Evolutionary conservation across 345 rosid species (phyloP).

Genomic region (Litchi chinensis): DNA sequence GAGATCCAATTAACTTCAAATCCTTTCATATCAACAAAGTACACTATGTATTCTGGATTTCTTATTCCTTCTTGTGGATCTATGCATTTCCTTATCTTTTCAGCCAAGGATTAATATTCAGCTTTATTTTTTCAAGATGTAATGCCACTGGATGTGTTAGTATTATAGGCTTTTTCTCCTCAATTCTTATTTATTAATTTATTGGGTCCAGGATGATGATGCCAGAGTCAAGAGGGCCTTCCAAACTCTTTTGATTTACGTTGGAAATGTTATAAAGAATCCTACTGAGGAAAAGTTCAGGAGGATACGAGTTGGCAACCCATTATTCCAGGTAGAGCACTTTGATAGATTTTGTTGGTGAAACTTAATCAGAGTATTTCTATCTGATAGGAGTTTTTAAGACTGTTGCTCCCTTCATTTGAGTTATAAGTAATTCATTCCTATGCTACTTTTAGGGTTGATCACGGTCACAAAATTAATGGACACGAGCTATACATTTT

Average conservation of each 20-base stretch:
- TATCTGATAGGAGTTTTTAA: neutral
- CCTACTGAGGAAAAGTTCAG: constrained; percentile 69
- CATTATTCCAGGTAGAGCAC: constrained; percentile 51
- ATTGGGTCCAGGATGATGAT: constrained; percentile 50
- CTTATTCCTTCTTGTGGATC: neutral
- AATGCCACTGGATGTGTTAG: neutral
- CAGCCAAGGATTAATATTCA: neutral
- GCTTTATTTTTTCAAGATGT: neutral
- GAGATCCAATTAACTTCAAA: neutral
- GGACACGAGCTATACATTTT: neutral
- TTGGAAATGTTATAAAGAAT: constrained; percentile 59
- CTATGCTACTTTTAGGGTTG: neutral
- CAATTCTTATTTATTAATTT: constrained; percentile 1
- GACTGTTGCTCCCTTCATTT: neutral
- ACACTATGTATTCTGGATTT: neutral
- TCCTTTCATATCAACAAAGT: neutral
- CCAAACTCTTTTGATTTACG: constrained; percentile 64
- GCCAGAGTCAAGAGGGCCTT: constrained; percentile 57
- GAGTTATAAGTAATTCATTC: neutral
- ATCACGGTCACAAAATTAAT: neutral
- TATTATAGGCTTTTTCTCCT: neutral
- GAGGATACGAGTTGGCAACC: constrained; percentile 67
- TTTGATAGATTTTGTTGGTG: neutral
- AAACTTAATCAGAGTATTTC: neutral
- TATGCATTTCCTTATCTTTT: neutral